A percentile compares a stretch with the other conserved stretches of the same genome.
Evolutionary conservation across 169 alveolate species (phyloP).

Genomic region (Pseudocohnilembus persalinus): DNA sequence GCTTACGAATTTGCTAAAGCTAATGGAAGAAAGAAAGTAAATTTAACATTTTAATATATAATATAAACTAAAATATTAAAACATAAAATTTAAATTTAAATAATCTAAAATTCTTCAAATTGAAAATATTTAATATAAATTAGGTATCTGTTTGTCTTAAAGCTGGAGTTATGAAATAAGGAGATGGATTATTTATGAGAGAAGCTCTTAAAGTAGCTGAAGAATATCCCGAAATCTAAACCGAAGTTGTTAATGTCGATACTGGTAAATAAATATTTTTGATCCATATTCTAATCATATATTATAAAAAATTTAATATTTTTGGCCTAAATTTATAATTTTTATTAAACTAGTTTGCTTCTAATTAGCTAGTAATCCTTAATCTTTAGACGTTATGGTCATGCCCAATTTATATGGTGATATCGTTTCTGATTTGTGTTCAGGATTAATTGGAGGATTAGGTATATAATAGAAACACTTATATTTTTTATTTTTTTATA

Average conservation of each 20-base stretch:
- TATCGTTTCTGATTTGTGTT: slow-evolving; percentile 80
- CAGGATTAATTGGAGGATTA: slow-evolving; percentile 80
- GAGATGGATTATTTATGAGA: slow-evolving; percentile 78
- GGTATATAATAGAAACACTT: no score
- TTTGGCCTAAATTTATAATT: no score
- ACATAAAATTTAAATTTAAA: neutral
- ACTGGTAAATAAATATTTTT: slow-evolving; percentile 27
- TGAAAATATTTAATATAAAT: slow-evolving; percentile 30
- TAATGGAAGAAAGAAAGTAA: slow-evolving; percentile 18
- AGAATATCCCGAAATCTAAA: slow-evolving; percentile 69
- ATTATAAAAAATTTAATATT: no score
- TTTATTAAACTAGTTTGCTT: slow-evolving; percentile 56
- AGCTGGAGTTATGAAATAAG: slow-evolving; percentile 82
- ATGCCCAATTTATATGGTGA: slow-evolving; percentile 86
- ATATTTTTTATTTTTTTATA: no score
- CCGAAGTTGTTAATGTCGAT: slow-evolving; percentile 70
- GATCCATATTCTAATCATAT: no score
- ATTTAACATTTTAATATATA: no score
- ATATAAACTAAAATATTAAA: no score
- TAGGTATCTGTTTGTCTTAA: slow-evolving; percentile 76
- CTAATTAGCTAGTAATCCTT: slow-evolving; percentile 70
- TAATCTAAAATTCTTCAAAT: neutral
- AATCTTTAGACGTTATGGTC: slow-evolving; percentile 70
- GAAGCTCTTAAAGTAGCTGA: slow-evolving; percentile 69
- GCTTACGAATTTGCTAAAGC: slow-evolving; percentile 68